Conservation (phyloP, 176 grass and related monocot species). For the Oropetium thomaeum region DNA sequence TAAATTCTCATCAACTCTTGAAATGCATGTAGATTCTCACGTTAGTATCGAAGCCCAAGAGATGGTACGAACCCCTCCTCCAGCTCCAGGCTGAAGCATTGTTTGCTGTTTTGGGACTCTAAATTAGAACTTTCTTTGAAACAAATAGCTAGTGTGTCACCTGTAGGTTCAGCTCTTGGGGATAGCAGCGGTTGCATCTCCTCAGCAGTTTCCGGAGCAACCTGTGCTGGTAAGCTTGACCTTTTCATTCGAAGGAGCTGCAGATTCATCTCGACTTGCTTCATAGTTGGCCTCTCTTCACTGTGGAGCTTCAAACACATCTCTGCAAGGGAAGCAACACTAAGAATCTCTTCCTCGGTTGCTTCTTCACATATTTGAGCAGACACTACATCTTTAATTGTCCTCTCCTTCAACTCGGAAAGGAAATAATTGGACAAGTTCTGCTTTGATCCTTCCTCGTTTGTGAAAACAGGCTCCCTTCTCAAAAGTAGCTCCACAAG, state of each 20-base stretch:
- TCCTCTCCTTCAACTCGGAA: not conserved
- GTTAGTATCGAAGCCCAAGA: too few relatives aligned
- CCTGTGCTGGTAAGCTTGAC: not conserved
- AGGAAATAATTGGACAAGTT: not conserved
- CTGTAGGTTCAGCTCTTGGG: not conserved
- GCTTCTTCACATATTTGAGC: not conserved
- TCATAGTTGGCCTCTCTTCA: not conserved
- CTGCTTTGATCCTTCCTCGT: not conserved
- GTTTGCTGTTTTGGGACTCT: not conserved
- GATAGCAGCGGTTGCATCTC: not conserved
- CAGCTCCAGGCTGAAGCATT: not conserved
- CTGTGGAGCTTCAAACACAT: conserved; percentile 1
- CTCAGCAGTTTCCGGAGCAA: not conserved
- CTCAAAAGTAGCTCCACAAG: not conserved
- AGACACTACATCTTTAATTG: not conserved
- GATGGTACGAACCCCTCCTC: not conserved
- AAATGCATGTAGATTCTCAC: too few relatives aligned
- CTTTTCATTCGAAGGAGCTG: too few relatives aligned
- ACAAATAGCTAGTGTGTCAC: not conserved
- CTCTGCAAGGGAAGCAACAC: not conserved
- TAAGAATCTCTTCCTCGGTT: not conserved
- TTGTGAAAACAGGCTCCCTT: not conserved
- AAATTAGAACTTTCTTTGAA: not conserved
- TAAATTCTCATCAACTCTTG: too few relatives aligned
- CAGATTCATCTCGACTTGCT: conserved; percentile 5